A percentile compares a stretch with the other conserved stretches of the same genome.
These are phyloP conservation scores for Penicillium polonicum DNA, from an alignment of 2,329 filamentous ascomycete species.

Conservation along the genomic window DNA sequence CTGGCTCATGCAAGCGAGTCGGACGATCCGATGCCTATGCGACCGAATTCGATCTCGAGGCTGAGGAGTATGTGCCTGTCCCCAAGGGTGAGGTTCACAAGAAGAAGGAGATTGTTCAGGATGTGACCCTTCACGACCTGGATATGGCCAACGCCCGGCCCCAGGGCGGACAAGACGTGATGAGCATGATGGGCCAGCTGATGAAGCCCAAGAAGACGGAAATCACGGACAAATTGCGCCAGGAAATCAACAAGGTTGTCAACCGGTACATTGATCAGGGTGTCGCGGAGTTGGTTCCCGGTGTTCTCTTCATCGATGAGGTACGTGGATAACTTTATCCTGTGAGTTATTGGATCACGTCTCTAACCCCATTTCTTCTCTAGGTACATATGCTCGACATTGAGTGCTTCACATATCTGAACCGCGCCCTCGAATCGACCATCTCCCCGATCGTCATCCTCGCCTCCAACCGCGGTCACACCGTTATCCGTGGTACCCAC, in stretches of 20 bases:
- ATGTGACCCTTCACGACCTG: slow-evolving; percentile 94
- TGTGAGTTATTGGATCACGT: slow-evolving; percentile 20
- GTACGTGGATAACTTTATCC: slow-evolving; percentile 49
- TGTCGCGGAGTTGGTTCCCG: slow-evolving; percentile 94
- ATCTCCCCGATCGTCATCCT: slow-evolving; percentile 97
- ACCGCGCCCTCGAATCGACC: slow-evolving; percentile 90
- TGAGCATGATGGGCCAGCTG: slow-evolving; percentile 99
- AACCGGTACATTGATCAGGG: slow-evolving; percentile 99
- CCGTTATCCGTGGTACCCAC: slow-evolving; percentile 84
- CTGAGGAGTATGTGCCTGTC: slow-evolving; percentile 97
- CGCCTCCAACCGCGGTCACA: slow-evolving; percentile 93
- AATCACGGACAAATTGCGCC: slow-evolving; percentile 93
- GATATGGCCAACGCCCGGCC: slow-evolving; percentile 94
- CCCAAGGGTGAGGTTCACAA: slow-evolving; percentile 99
- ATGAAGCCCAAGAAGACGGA: slow-evolving; percentile 99
- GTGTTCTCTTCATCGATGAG: slow-evolving; percentile 98
- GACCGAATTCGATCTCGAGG: slow-evolving; percentile 97
- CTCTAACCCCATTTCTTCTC: slow-evolving; percentile 14
- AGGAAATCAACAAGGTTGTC: slow-evolving; percentile 98
- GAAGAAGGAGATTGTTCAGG: slow-evolving; percentile 99
- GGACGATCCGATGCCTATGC: slow-evolving; percentile 95
- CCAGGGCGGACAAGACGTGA: slow-evolving; percentile 96
- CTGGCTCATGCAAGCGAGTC: slow-evolving; percentile 94
- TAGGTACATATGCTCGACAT: slow-evolving; percentile 99
- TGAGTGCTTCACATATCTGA: slow-evolving; percentile 98